Conservation (phyloP, 768 basidiomycete genomes). For the Phaffia tasmanica region DNA sequence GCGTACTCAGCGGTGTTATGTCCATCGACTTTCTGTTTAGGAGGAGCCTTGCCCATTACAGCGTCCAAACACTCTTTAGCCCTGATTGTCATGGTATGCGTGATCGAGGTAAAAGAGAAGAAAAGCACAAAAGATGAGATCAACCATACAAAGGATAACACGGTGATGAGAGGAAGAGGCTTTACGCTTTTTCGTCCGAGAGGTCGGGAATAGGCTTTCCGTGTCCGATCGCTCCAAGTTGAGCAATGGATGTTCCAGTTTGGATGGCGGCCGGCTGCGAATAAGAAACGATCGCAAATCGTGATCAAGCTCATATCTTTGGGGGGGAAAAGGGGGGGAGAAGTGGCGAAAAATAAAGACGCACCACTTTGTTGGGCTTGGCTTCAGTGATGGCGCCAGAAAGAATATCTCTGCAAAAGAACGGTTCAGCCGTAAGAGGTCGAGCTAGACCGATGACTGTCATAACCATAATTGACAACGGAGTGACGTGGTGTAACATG, state of each 20-base stretch:
- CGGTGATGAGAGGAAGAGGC: no score
- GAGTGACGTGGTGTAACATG: neutral
- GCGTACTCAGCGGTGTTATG: conserved; percentile 22
- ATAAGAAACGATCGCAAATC: no score
- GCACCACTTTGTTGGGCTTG: conserved; percentile 28
- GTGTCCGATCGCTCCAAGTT: conserved; percentile 19
- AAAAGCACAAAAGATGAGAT: no score
- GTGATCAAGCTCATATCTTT: no score
- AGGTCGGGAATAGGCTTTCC: conserved; percentile 27
- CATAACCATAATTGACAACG: neutral
- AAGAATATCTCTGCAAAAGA: conserved; percentile 32
- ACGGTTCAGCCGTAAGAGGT: conserved; percentile 35
- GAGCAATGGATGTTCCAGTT: conserved; percentile 24
- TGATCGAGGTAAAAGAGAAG: no score
- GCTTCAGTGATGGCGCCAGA: conserved; percentile 30
- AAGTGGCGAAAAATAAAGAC: no score
- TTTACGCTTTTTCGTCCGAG: conserved; percentile 15
- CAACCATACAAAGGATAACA: no score
- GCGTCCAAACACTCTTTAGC: conserved; percentile 17
- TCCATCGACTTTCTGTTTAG: conserved; percentile 5
- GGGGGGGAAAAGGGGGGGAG: no score
- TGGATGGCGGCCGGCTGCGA: conserved; percentile 9
- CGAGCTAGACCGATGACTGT: conserved; percentile 34
- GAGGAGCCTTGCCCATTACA: conserved; percentile 26
- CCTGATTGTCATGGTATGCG: no score